A percentile compares a stretch with the other conserved stretches of the same genome.
These are phyloP conservation scores for Talaromyces piceae DNA, from an alignment of 2,329 filamentous ascomycete species.

Conservation along the genomic window DNA sequence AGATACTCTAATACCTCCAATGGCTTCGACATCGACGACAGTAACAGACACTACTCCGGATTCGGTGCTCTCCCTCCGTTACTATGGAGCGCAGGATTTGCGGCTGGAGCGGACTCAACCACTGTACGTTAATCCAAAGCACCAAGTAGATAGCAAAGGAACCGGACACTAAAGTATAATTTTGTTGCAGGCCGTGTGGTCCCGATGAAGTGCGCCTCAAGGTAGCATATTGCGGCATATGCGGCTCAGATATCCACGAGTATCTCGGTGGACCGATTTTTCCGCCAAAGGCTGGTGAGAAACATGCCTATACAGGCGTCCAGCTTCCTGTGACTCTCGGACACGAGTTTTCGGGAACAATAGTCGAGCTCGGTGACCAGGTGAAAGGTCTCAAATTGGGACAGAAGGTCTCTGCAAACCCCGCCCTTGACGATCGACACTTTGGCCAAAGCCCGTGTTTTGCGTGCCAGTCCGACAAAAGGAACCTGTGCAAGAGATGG, in stretches of 20 bases:
- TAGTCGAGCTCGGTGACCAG: constrained; percentile 49
- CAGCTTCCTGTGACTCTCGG: constrained; percentile 54
- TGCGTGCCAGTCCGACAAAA: constrained; percentile 40
- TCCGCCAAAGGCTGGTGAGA: constrained; percentile 35
- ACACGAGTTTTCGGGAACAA: constrained; percentile 56
- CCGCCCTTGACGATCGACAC: constrained; percentile 50
- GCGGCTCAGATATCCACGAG: constrained; percentile 41
- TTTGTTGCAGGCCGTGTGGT: constrained; percentile 23
- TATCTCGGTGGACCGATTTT: constrained; percentile 44
- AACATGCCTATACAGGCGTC: constrained; percentile 52
- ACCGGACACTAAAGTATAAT: too few species aligned
- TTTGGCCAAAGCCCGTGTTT: constrained; percentile 33
- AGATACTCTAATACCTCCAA: too few species aligned
- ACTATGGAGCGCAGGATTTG: too few species aligned
- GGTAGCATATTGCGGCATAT: constrained; percentile 3
- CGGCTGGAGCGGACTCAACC: too few species aligned
- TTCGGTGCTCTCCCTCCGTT: too few species aligned
- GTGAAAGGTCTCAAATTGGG: constrained; percentile 44
- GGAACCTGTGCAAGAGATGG: background rate
- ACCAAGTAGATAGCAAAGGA: too few species aligned
- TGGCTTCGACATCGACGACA: too few species aligned
- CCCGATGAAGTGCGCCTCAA: constrained; percentile 2
- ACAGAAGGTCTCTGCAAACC: constrained; percentile 53
- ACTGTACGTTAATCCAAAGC: too few species aligned
- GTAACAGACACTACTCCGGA: too few species aligned